Conservation (phyloP, 1,139 yeast species). For the Candida sanyaensis region DNA sequence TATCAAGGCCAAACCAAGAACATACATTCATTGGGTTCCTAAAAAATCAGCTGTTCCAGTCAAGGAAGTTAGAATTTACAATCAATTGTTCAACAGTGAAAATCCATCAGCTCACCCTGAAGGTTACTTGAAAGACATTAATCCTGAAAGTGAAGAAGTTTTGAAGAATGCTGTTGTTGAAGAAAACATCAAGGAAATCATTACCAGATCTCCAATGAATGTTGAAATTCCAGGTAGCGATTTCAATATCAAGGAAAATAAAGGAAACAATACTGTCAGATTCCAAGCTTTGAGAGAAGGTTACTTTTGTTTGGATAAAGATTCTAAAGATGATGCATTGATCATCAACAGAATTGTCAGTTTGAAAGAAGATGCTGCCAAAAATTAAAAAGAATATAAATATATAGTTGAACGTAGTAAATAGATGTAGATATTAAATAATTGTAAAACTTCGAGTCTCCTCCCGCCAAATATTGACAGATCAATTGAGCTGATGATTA, state of each 20-base stretch:
- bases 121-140: constrained; percentile 84
- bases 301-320: constrained; percentile 89
- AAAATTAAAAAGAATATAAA: neutral
- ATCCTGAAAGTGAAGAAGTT: constrained; percentile 74
- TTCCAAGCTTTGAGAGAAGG: constrained; percentile 99
- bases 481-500: too few relatives aligned
- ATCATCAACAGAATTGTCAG: constrained; percentile 88
- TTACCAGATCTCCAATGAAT: constrained; percentile 75
- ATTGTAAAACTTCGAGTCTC: too few relatives aligned
- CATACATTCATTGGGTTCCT: constrained; percentile 97
- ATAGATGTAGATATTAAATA: too few relatives aligned
- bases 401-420: neutral
- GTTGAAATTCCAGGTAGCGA: constrained; percentile 65
- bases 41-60: constrained; percentile 57
- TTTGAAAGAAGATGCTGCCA: constrained; percentile 64
- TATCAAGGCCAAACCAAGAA: constrained; percentile 74
- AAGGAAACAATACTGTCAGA: constrained; percentile 79
- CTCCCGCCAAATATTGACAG: too few relatives aligned
- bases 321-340: constrained; percentile 60
- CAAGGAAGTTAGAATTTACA: constrained; percentile 81
- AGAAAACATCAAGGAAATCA: constrained; percentile 70
- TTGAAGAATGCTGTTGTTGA: constrained; percentile 72
- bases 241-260: constrained; percentile 65
- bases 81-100: constrained; percentile 86
- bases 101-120: constrained; percentile 89